Conservation (phyloP, 2,329 filamentous ascomycete genomes). For the Phymatotrichopsis omnivora region DNA sequence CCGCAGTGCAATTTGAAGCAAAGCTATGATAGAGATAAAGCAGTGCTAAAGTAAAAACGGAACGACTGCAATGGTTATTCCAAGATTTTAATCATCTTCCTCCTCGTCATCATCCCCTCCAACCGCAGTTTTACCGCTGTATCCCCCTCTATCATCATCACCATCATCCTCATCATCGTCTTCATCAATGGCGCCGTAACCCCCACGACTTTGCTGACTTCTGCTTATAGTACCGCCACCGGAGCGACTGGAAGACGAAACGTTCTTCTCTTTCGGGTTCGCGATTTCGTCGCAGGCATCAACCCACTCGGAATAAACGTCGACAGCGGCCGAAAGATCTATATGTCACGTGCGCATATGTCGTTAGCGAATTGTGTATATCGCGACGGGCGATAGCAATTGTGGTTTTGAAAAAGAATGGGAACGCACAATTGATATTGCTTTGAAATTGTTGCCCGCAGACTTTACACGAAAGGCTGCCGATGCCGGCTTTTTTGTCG, state of each 20-base stretch:
- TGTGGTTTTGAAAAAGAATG: neutral
- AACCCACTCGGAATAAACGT: constrained; percentile 97
- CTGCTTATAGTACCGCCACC: constrained; percentile 20
- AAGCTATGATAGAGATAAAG: neutral
- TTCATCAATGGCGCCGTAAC: constrained; percentile 9
- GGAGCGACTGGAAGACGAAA: constrained; percentile 33
- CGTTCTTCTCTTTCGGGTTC: constrained; percentile 42
- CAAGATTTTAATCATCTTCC: constrained; percentile 32
- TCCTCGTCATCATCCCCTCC: constrained; percentile 45
- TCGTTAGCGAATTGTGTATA: neutral
- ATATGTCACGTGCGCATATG: constrained; percentile 14
- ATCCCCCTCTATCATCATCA: constrained; percentile 23
- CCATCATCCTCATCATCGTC: constrained; percentile 23
- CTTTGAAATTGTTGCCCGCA: constrained; percentile 93
- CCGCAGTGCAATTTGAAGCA: neutral
- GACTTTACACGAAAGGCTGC: constrained; percentile 77
- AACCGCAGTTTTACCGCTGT: constrained; percentile 4
- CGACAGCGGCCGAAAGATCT: constrained; percentile 85
- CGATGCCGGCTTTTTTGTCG: constrained; percentile 84
- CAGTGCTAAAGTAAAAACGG: neutral
- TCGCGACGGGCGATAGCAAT: neutral
- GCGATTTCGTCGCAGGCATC: constrained; percentile 76
- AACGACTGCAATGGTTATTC: neutral
- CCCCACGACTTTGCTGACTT: constrained; percentile 6
- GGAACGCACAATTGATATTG: constrained; percentile 69